Base-by-base conservation (phyloP, 805 yeast genomes). In the Candida maris region DNA sequence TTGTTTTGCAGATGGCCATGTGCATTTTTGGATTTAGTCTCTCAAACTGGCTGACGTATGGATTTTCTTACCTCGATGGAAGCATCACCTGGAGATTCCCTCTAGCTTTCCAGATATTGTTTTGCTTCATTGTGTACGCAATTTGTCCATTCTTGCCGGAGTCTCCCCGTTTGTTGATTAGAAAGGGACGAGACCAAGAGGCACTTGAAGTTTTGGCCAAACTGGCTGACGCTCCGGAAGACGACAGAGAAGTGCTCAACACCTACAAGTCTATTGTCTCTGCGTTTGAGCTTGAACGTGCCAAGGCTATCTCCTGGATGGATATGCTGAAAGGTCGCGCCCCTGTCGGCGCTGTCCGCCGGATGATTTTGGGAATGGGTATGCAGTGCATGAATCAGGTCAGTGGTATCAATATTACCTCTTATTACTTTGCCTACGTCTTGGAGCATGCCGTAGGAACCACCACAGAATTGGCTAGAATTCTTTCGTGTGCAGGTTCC, bases 131-230 rank as follows among this genome's bases (percentile, higher is more conserved):
- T 12, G 44, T 43, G 29, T 44, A 48, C 38, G 18, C 38, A 6
- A 19, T 39, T 1, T 32, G 38, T 32, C 44, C 44, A n/a, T 38
- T 39, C 19, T 44, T 49, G 38, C 73, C 74, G 1, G 73, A 68
- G 46, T 64, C 70, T 6, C 73, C 73, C 15, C 56, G 73, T 47
- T 64, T 68, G 60, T 47, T 65, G 15, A 33, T 50, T 25, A 52
- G 64, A 19, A 62, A 59, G 41, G 73, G 70, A 9, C 55, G 62
- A 33, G 37, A 54, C 23, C 73, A 65, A 4, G 56, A 71, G 42
- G 79, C 78, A 10, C 54, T 63, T 39, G 48, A 42, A 1, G 48
- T 73, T 30, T 59, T 75, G 44, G 42, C 55, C 52, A 51, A 45
- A 71, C 72, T 50, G 65, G 39, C 37, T 12, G 38, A 30, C 14